Conservation (phyloP, 352 stramenopile genomes). For the Pythium periplocum region DNA sequence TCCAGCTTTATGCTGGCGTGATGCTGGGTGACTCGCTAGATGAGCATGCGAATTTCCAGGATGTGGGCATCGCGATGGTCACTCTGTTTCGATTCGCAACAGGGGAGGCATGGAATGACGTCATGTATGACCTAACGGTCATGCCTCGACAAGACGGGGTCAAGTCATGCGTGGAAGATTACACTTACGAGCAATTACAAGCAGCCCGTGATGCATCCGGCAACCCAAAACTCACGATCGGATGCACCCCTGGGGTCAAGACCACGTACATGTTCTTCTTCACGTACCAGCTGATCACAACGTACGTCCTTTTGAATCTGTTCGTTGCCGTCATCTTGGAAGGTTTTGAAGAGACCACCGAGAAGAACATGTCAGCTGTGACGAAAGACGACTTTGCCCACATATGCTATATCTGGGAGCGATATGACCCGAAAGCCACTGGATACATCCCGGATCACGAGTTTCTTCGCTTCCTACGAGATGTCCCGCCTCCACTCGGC, state of each 20-base stretch:
- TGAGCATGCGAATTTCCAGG: slow-evolving; percentile 62
- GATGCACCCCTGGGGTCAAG: slow-evolving; percentile 25
- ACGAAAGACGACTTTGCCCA: slow-evolving; percentile 32
- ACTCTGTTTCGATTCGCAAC: slow-evolving; percentile 67
- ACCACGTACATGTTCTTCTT: slow-evolving; percentile 66
- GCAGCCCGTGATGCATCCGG: slow-evolving; percentile 18
- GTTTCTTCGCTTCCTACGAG: slow-evolving; percentile 32
- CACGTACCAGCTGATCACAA: slow-evolving; percentile 52
- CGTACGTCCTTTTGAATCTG: slow-evolving; percentile 74
- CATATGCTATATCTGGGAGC: slow-evolving; percentile 26
- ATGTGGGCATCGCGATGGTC: slow-evolving; percentile 42
- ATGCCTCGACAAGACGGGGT: slow-evolving; percentile 21
- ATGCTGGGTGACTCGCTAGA: slow-evolving; percentile 46
- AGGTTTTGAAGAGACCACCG: slow-evolving; percentile 56
- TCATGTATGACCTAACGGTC: slow-evolving; percentile 74
- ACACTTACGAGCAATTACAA: slow-evolving; percentile 24
- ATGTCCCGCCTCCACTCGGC: slow-evolving; percentile 33
- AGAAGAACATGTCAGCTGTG: slow-evolving; percentile 29
- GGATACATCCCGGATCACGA: slow-evolving; percentile 32
- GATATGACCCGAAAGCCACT: slow-evolving; percentile 26
- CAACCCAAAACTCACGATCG: slow-evolving; percentile 31
- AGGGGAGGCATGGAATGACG: slow-evolving; percentile 69
- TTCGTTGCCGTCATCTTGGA: slow-evolving; percentile 82
- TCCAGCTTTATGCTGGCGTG: slow-evolving; percentile 65
- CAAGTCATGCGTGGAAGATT: slow-evolving; percentile 31